phyloP scores from a whole-genome alignment of 257 asterid genomes.

The Rauvolfia tetraphylla region DNA sequence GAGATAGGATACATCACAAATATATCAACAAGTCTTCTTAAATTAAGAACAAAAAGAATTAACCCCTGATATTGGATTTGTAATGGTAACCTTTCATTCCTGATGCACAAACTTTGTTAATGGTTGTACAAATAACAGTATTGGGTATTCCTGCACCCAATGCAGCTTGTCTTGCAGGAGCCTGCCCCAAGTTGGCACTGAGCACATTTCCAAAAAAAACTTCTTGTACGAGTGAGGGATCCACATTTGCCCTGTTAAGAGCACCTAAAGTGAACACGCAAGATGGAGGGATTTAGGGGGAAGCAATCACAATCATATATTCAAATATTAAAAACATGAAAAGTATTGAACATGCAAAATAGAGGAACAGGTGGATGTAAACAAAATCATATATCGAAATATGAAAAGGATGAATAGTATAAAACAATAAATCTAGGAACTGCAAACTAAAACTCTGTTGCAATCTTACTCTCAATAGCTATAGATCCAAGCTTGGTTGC shows the following conservation, averaged over 20 bases:
- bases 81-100: constrained; percentile 82
- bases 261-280: constrained; percentile 55
- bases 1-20: background rate
- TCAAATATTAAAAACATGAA: background rate
- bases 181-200: constrained; percentile 97
- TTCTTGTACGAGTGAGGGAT: constrained; percentile 89
- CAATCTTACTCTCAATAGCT: constrained; percentile 77
- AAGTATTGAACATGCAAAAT: too few species aligned
- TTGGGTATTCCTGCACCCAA: constrained; percentile 92
- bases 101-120: constrained; percentile 98
- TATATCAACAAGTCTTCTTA: background rate
- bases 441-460: background rate
- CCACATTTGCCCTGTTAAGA: constrained; percentile 81
- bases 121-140: constrained; percentile 79
- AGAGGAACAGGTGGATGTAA: constrained; percentile 10
- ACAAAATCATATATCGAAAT: background rate
- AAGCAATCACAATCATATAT: constrained; percentile 4
- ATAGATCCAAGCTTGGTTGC: constrained; percentile 96
- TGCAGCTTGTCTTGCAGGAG: constrained; percentile 99
- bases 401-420: constrained; percentile 4
- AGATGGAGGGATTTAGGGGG: constrained; percentile 8
- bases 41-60: background rate
- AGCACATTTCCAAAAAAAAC: constrained; percentile 94
- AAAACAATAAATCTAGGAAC: constrained; percentile 2
- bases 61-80: background rate